phyloP scores from a whole-genome alignment of 345 rosid genomes.

The Eucalyptus melliodora region DNA sequence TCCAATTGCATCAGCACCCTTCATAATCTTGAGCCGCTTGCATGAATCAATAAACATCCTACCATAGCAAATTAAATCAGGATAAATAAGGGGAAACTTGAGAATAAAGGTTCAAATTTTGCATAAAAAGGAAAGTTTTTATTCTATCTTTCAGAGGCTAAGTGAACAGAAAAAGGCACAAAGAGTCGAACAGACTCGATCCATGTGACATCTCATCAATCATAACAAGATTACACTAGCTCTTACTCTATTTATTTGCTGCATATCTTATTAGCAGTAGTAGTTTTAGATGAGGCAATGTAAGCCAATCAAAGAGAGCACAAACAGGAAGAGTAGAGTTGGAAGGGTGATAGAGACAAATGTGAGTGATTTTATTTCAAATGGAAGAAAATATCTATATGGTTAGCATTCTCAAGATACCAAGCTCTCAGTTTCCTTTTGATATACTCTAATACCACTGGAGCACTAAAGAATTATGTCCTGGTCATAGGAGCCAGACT shows the following conservation, averaged over 20 bases:
- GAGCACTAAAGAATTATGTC: not conserved
- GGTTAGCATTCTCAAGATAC: not conserved
- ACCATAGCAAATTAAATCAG: not conserved
- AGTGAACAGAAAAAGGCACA: not conserved
- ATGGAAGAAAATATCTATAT: not conserved
- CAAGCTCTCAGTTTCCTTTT: not conserved
- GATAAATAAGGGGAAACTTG: not conserved
- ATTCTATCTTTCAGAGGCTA: not conserved
- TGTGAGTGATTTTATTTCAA: not conserved
- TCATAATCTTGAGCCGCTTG: constrained; percentile 84
- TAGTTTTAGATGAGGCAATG: not conserved
- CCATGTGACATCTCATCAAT: not conserved
- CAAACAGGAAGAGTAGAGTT: not conserved
- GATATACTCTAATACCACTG: not conserved
- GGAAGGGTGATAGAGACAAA: not conserved
- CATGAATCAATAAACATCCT: constrained; percentile 89
- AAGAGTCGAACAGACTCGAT: not conserved
- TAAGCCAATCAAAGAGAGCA: not conserved
- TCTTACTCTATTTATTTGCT: not conserved
- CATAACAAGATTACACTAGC: not conserved
- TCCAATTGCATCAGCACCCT: constrained; percentile 87
- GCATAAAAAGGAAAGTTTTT: not conserved
- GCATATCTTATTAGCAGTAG: not conserved
- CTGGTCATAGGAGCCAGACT: not conserved
- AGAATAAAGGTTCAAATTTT: not conserved